Evolutionary conservation across 495 filamentous ascomycete species (phyloP), one percentile per base, ranked within the genome.

Genomic region (Tuber brumale): DNA sequence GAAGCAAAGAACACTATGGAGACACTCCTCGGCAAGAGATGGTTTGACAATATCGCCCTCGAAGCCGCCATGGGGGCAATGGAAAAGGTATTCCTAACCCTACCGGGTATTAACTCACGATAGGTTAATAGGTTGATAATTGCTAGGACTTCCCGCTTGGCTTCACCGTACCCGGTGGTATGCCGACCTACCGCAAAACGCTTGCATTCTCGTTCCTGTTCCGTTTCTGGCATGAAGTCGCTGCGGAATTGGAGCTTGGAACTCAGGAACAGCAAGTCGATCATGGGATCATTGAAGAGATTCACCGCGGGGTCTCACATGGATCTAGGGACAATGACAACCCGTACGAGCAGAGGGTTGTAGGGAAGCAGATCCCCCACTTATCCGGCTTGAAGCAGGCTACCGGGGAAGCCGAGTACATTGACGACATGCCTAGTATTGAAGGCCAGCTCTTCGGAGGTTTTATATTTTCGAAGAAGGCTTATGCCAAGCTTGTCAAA

Each of bases 111-210:
- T 12, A 21, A 16, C 27, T 69, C 21, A 42, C 16, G 9, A 73
- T 35, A 27, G 43, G 72, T 21, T 71, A 27, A 44, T 35, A 27
- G 43, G 72, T 21, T 71, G 14, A 44, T n/a, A 12, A n/a, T 37
- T 35, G 10, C 6, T 27, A 73, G 72, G 95, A 97, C 78, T 98
- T 97, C 80, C 87, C 94, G 81, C 85, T 98, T 18, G 85, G 87
- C 37, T 98, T 94, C 80, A 89, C 93, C 37, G 94, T 97, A 1
- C 94, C 94, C 0, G 95, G 95, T 76, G 95, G 95, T 51, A 98
- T 98, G 95, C 94, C 95, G 18, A 96, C 92, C 3, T 98, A 97
- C 84, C 87, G 95, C 37, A 97, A 95, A 80, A 93, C 94, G 19
- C 86, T 97, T 61, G 95, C 95, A 0, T 86, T 97, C 61, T 89